Conservation (phyloP, 768 basidiomycete genomes). For the Lactarius psammicola region DNA sequence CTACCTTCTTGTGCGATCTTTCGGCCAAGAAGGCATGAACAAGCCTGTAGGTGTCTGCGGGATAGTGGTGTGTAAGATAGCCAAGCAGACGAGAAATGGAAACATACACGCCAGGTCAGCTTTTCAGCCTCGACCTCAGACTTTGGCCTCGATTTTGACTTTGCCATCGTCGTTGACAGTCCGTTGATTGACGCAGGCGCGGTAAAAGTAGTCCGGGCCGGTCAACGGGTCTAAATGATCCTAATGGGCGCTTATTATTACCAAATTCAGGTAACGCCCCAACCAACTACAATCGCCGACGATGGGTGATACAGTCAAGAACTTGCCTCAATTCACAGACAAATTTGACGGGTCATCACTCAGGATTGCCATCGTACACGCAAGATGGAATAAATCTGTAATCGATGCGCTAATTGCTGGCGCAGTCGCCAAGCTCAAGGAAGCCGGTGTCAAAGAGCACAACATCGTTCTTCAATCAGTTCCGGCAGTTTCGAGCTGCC, state of each 20-base stretch:
- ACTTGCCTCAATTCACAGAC: constrained; percentile 56
- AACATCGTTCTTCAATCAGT: constrained; percentile 92
- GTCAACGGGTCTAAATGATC: neutral
- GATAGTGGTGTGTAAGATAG: neutral
- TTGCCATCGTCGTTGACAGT: neutral
- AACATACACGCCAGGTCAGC: constrained; percentile 14
- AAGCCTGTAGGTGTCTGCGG: constrained; percentile 68
- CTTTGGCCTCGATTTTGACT: neutral
- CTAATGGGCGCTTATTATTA: neutral
- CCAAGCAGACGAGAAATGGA: neutral
- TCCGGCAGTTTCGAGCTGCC: constrained; percentile 94
- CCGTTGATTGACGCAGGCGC: neutral
- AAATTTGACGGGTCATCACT: constrained; percentile 77
- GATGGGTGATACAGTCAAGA: constrained; percentile 64
- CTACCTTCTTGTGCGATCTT: constrained; percentile 65
- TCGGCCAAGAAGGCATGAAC: constrained; percentile 72
- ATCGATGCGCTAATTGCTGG: constrained; percentile 85
- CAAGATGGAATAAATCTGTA: constrained; percentile 90
- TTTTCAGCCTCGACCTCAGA: constrained; percentile 5
- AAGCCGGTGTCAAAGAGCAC: constrained; percentile 79
- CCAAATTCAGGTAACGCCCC: neutral
- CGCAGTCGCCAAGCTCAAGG: constrained; percentile 73
- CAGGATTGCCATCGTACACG: constrained; percentile 91
- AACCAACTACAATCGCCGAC: neutral
- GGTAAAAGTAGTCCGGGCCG: constrained; percentile 9